Base-by-base conservation (phyloP, 1,284 basidiomycete genomes). In the Cryptococcus deneoformans region DNA sequence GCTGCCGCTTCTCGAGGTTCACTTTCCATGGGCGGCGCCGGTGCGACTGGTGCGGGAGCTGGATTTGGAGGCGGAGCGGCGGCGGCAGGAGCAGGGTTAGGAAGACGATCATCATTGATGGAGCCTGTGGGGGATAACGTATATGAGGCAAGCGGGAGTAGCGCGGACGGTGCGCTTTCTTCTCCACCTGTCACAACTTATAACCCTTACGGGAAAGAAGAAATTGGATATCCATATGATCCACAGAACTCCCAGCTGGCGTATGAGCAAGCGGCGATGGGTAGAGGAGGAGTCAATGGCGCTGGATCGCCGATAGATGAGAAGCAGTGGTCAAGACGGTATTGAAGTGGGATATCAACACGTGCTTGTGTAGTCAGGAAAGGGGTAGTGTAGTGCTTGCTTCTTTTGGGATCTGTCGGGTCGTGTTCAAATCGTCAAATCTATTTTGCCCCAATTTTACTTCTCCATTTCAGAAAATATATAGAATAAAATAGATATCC, bases 81-180 rank as follows among this genome's bases (percentile, higher is more conserved):
- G 1, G 35, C 47, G 20, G 36, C 29, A n/a, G 35, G 46, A 16
- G 12, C 48, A 7, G 52, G 39, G 5, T 29, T 29, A 29, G 29
- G 29, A 29, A 46, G 65, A 45, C 29, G 64, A 8, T 60, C 66
- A 35, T 67, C 64, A 9, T 53, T 71, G 42, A 66, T 71, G 46
- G 69, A 71, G 44, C 69, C 69, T n/a, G 59, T 71, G 35, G 61
- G 58, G 6, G 54, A 58, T 9, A 65, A 61, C 29, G 50, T 50
- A 6, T 63, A 66, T 46, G 61, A 65, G 29, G 46, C 59, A 9
- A 58, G 51, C 29, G 45, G 48, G n/a, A 54, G 52, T 11, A 42
- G 40, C 16, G 40, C 12, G 12, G 40, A 42, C 57, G 57, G 4
- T 52, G 55, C 47, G 35, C 52, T 43, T 46, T 59, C 9, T 57